Percentiles rank a stretch among this genome's conserved stretches.
Evolutionary conservation across 1,284 basidiomycete genomes (phyloP).

Genomic region (Megacollybia platyphylla): DNA sequence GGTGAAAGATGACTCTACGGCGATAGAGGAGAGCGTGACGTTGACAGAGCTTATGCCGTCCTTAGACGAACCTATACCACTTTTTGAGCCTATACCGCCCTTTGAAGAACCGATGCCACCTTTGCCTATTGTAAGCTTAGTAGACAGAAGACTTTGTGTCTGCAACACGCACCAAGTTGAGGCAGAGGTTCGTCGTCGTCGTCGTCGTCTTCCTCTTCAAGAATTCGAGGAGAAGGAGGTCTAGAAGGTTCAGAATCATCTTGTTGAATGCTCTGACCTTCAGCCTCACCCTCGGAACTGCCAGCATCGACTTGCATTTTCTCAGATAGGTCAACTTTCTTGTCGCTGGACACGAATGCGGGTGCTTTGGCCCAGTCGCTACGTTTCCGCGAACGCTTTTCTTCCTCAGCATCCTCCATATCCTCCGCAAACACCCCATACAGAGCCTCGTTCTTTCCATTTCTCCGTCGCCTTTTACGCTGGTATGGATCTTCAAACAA

Average conservation of each 20-base stretch:
- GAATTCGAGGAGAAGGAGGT: slow-evolving; percentile 38
- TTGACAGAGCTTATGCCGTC: background rate
- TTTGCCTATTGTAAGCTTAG: slow-evolving; percentile 4
- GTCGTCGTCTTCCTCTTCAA: slow-evolving; percentile 36
- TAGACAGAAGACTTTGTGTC: too few species aligned
- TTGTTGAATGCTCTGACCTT: slow-evolving; percentile 18
- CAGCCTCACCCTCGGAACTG: slow-evolving; percentile 21
- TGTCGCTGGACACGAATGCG: slow-evolving; percentile 53
- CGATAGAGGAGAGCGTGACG: slow-evolving; percentile 5
- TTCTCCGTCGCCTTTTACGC: slow-evolving; percentile 48
- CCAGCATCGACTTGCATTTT: slow-evolving; percentile 23
- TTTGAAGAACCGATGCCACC: slow-evolving; percentile 19
- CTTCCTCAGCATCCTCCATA: slow-evolving; percentile 48
- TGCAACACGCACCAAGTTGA: slow-evolving; percentile 7
- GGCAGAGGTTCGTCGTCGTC: slow-evolving; percentile 38
- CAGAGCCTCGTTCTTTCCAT: slow-evolving; percentile 64
- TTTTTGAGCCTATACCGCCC: slow-evolving; percentile 32
- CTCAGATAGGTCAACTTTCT: slow-evolving; percentile 34
- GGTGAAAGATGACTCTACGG: slow-evolving; percentile 12
- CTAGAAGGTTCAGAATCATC: slow-evolving; percentile 25
- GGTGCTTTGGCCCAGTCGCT: slow-evolving; percentile 69
- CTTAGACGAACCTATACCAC: background rate
- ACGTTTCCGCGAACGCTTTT: slow-evolving; percentile 14
- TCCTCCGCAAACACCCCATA: slow-evolving; percentile 78
- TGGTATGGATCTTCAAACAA: slow-evolving; percentile 75